phyloP scores from a whole-genome alignment of 2,329 filamentous ascomycete species.

The Saccharata proteae region DNA sequence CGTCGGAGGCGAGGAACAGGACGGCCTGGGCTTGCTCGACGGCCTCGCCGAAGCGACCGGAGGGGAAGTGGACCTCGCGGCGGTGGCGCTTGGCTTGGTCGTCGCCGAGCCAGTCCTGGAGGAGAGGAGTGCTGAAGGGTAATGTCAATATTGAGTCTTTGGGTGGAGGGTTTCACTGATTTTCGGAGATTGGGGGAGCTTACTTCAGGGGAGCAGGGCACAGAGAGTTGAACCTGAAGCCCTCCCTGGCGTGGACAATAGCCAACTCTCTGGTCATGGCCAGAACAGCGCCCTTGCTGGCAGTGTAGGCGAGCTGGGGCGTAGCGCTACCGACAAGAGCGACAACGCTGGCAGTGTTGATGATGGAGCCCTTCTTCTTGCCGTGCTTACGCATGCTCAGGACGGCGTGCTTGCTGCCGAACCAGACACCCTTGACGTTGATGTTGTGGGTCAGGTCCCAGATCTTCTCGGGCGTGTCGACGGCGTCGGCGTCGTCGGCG shows the following conservation, averaged over 20 bases:
- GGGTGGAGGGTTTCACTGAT: neutral
- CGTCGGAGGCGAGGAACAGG: constrained; percentile 75
- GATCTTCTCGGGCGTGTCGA: constrained; percentile 77
- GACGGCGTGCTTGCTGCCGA: constrained; percentile 82
- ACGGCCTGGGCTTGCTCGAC: constrained; percentile 86
- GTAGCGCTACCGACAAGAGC: constrained; percentile 78
- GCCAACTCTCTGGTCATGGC: constrained; percentile 83
- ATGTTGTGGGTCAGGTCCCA: constrained; percentile 91
- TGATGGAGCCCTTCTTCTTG: constrained; percentile 70
- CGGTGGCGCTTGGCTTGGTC: constrained; percentile 69
- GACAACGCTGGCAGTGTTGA: constrained; percentile 87
- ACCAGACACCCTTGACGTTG: constrained; percentile 99
- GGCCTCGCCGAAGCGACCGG: constrained; percentile 82
- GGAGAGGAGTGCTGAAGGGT: constrained; percentile 55
- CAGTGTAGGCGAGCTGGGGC: constrained; percentile 84
- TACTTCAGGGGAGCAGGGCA: constrained; percentile 83
- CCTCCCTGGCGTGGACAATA: constrained; percentile 82
- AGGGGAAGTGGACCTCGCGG: constrained; percentile 81
- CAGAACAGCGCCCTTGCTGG: constrained; percentile 83
- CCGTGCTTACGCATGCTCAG: constrained; percentile 65
- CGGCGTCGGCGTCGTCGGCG: constrained; percentile 50
- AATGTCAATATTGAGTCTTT: neutral
- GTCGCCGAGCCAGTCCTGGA: constrained; percentile 89
- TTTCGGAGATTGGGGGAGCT: too few species aligned
- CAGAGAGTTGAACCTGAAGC: constrained; percentile 79